A percentile compares a stretch with the other conserved stretches of the same genome.
phyloP scores from a whole-genome alignment of 2,329 filamentous ascomycete genomes.

The Lasiodiplodia hormozganensis region DNA sequence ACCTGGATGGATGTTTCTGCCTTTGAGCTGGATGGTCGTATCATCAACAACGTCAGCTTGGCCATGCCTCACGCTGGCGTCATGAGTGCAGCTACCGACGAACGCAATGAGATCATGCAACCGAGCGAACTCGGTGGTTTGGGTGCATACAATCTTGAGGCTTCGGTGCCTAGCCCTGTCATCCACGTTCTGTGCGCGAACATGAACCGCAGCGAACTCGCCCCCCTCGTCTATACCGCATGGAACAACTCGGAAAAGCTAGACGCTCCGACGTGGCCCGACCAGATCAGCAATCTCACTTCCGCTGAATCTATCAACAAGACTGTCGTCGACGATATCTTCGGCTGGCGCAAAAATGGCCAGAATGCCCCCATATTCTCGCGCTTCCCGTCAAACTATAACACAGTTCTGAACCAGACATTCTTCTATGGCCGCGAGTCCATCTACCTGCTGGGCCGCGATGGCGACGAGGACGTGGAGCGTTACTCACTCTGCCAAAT shows the following conservation, averaged over 20 bases:
- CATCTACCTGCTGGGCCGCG: slow-evolving; percentile 68
- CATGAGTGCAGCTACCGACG: slow-evolving; percentile 67
- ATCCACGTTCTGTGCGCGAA: slow-evolving; percentile 78
- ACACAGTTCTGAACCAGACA: slow-evolving; percentile 60
- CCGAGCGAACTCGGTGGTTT: slow-evolving; percentile 66
- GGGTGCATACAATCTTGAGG: slow-evolving; percentile 71
- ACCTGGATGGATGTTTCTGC: slow-evolving; percentile 72
- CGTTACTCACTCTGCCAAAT: slow-evolving; percentile 74
- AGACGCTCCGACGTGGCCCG: slow-evolving; percentile 37
- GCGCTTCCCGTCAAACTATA: slow-evolving; percentile 65
- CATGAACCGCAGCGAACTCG: slow-evolving; percentile 64
- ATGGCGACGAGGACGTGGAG: slow-evolving; percentile 34
- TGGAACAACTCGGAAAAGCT: slow-evolving; percentile 59
- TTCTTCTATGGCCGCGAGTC: slow-evolving; percentile 50
- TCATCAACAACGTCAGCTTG: slow-evolving; percentile 78
- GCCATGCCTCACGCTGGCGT: slow-evolving; percentile 79
- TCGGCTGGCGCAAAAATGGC: slow-evolving; percentile 70
- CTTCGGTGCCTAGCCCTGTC: slow-evolving; percentile 72
- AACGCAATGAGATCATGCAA: slow-evolving; percentile 71
- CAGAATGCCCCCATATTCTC: slow-evolving; percentile 57
- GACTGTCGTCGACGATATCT: slow-evolving; percentile 71
- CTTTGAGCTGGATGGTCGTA: slow-evolving; percentile 59
- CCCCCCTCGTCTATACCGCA: slow-evolving; percentile 67
- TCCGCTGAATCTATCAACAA: slow-evolving; percentile 30
- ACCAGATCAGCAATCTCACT: slow-evolving; percentile 27